A percentile compares a stretch with the other conserved stretches of the same genome.
phyloP scores from a whole-genome alignment of 1,284 basidiomycete genomes.

The Pisolithus thermaeus region DNA sequence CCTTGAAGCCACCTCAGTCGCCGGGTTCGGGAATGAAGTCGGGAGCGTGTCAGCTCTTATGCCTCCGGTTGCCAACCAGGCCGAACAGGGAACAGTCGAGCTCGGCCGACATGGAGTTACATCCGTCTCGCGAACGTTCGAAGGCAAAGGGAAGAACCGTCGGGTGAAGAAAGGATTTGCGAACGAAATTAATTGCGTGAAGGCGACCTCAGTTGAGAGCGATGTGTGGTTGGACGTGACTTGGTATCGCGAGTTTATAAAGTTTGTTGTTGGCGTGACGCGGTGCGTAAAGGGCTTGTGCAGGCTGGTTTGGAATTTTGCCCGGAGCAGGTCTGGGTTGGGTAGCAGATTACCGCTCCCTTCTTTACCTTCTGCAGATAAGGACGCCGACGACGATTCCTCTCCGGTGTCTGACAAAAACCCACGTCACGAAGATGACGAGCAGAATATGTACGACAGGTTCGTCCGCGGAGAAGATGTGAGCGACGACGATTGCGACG shows the following conservation, averaged over 20 bases:
- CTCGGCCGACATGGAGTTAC: constrained; percentile 40
- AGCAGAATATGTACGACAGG: constrained; percentile 41
- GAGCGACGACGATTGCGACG: constrained; percentile 55
- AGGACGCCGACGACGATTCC: background rate
- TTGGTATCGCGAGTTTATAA: constrained; percentile 44
- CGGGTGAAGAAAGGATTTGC: constrained; percentile 32
- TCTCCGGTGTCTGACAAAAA: constrained; percentile 4
- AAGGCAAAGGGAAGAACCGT: constrained; percentile 15
- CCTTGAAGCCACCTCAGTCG: constrained; percentile 63
- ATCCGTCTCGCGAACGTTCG: constrained; percentile 28
- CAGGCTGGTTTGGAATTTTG: constrained; percentile 17
- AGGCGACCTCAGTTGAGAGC: constrained; percentile 29
- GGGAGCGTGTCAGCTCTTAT: constrained; percentile 41
- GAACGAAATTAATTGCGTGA: constrained; percentile 47
- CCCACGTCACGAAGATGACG: constrained; percentile 12
- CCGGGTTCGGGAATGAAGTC: constrained; percentile 70
- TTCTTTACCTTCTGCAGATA: constrained; percentile 1
- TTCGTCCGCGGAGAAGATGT: constrained; percentile 62
- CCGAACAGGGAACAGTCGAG: constrained; percentile 29
- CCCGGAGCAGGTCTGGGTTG: constrained; percentile 16
- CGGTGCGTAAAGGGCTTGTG: constrained; percentile 35
- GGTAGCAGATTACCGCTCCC: background rate
- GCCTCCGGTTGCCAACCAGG: constrained; percentile 16
- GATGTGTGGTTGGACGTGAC: constrained; percentile 38
- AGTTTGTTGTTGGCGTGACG: constrained; percentile 31